A percentile compares a stretch with the other conserved stretches of the same genome.
These are phyloP conservation scores for Galeopsis tetrahit DNA, from an alignment of 257 asterid species.

Conservation along the genomic window DNA sequence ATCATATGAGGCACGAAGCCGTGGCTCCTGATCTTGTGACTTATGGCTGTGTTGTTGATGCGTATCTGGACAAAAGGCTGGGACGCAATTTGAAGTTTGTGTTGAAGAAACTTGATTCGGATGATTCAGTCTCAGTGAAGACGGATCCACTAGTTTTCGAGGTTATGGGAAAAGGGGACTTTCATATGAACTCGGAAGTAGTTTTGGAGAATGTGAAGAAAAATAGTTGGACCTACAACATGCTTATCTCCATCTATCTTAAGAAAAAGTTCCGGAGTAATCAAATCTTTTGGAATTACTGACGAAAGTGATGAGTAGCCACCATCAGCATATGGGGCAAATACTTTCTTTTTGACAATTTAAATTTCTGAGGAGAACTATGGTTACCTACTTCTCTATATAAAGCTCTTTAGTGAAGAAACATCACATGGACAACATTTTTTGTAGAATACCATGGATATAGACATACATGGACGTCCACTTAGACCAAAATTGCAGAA, in stretches of 20 bases:
- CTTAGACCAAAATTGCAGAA: slow-evolving; percentile 6
- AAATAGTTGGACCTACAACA: slow-evolving; percentile 63
- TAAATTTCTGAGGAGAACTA: slow-evolving; percentile 15
- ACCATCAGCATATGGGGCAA: slow-evolving; percentile 16
- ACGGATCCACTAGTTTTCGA: slow-evolving; percentile 77
- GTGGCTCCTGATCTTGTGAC: slow-evolving; percentile 91
- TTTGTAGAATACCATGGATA: slow-evolving; percentile 3
- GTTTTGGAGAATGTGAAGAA: slow-evolving; percentile 53
- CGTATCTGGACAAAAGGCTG: slow-evolving; percentile 74
- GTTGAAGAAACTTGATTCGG: slow-evolving; percentile 47
- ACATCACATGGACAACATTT: neutral
- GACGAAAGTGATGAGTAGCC: slow-evolving; percentile 32
- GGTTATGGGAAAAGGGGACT: slow-evolving; percentile 93
- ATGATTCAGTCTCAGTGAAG: slow-evolving; percentile 45
- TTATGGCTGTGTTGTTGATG: slow-evolving; percentile 82
- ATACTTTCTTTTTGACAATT: slow-evolving; percentile 18
- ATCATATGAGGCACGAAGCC: slow-evolving; percentile 79
- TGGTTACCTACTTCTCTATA: slow-evolving; percentile 17
- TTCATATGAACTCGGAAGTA: slow-evolving; percentile 71
- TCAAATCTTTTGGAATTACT: slow-evolving; percentile 93
- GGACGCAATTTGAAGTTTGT: slow-evolving; percentile 79
- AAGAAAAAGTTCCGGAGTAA: slow-evolving; percentile 68
- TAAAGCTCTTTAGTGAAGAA: slow-evolving; percentile 14
- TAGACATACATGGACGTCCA: neutral
- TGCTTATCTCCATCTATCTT: slow-evolving; percentile 59